Evolutionary conservation across 208 protist genomes (phyloP).

Genomic region (Endotrypanum monterogeii): DNA sequence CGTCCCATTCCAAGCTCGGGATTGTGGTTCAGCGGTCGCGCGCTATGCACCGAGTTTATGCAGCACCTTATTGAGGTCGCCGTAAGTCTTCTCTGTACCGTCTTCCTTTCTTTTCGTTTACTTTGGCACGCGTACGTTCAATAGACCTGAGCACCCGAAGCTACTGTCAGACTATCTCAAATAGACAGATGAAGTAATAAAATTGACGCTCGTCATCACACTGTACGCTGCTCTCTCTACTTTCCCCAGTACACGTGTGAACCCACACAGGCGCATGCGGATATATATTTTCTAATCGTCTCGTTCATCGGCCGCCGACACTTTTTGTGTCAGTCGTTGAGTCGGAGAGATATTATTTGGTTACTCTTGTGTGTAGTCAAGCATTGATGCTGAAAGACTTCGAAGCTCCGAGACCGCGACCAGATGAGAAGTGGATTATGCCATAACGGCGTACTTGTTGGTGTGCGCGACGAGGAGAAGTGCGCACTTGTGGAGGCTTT

Average conservation of each 20-base stretch:
- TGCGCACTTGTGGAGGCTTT: conserved; percentile 10
- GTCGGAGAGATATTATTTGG: neutral
- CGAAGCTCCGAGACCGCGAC: neutral
- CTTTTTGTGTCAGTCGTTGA: neutral
- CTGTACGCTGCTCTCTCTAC: neutral
- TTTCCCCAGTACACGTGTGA: neutral
- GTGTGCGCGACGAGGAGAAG: conserved; percentile 5
- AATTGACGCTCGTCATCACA: neutral
- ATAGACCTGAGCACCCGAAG: neutral
- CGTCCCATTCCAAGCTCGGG: neutral
- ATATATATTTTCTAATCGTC: too few relatives aligned
- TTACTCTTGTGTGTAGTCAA: neutral
- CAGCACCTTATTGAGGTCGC: neutral
- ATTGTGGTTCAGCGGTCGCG: neutral
- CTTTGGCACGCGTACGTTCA: too few relatives aligned
- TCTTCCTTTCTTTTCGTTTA: neutral
- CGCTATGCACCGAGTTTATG: neutral
- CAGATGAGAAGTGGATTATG: neutral
- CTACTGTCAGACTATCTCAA: neutral
- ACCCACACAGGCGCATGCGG: neutral
- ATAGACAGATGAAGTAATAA: neutral
- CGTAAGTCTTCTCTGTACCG: neutral
- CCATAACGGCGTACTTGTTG: neutral
- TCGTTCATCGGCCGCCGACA: neutral
- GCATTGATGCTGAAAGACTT: neutral